Evolutionary conservation across 208 protist genomes (phyloP).

Genomic region (Crithidia fasciculata): DNA sequence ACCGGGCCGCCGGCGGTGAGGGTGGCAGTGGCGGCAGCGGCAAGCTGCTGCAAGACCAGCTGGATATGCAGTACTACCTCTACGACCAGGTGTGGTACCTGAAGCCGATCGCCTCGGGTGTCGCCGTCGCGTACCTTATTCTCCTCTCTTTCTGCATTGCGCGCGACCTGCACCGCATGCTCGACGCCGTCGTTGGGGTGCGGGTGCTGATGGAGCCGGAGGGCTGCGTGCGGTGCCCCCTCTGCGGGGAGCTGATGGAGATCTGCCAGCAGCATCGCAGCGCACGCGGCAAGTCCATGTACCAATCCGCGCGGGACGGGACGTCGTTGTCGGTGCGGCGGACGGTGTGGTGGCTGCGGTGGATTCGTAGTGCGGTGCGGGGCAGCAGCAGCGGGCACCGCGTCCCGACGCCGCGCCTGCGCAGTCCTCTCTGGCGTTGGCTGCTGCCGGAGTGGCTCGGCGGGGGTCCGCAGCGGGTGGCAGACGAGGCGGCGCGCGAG

Average conservation of each 20-base stretch:
- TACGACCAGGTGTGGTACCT: slow-evolving; percentile 37
- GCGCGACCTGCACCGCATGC: slow-evolving; percentile 40
- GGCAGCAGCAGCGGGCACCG: slow-evolving; percentile 19
- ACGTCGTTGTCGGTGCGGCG: slow-evolving; percentile 18
- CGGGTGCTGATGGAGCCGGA: slow-evolving; percentile 56
- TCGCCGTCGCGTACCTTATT: slow-evolving; percentile 20
- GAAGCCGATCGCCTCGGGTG: slow-evolving; percentile 20
- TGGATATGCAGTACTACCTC: slow-evolving; percentile 39
- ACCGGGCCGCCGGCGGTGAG: slow-evolving; percentile 20
- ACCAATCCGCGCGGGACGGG: slow-evolving; percentile 6
- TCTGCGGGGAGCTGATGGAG: slow-evolving; percentile 59
- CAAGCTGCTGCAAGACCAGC: slow-evolving; percentile 13
- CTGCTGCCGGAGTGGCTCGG: slow-evolving; percentile 19
- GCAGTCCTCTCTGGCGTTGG: slow-evolving; percentile 29
- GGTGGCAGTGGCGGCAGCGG: slow-evolving; percentile 4
- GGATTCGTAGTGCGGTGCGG: slow-evolving; percentile 23
- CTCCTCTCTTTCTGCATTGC: slow-evolving; percentile 30
- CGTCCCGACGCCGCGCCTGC: slow-evolving; percentile 15
- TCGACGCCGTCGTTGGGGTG: slow-evolving; percentile 56
- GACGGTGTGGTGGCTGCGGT: slow-evolving; percentile 31
- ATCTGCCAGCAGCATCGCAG: slow-evolving; percentile 21
- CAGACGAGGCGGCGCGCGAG: neutral
- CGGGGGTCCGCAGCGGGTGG: slow-evolving; percentile 5
- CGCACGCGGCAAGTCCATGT: slow-evolving; percentile 15
- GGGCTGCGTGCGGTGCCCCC: slow-evolving; percentile 57